Evolutionary conservation across 352 stramenopile species (phyloP).

Genomic region (Phytopythium cucurbitacearum): DNA sequence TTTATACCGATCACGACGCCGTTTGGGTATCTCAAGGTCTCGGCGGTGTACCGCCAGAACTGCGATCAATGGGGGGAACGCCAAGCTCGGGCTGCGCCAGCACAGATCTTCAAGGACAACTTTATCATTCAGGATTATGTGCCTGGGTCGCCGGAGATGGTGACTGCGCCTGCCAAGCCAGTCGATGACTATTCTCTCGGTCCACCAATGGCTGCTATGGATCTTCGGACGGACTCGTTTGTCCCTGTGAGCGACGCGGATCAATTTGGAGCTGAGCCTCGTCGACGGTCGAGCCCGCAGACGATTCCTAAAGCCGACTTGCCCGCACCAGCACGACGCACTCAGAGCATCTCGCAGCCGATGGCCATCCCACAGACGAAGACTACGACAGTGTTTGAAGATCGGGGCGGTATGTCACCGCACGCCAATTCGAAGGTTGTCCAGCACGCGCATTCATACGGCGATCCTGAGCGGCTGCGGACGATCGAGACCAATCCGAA

Average conservation of each 20-base stretch:
- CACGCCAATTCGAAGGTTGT: slow-evolving; percentile 24
- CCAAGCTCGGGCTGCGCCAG: slow-evolving; percentile 24
- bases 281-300: slow-evolving; percentile 36
- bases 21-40: slow-evolving; percentile 70
- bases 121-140: slow-evolving; percentile 88
- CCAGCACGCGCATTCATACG: slow-evolving; percentile 71
- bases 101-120: slow-evolving; percentile 66
- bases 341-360: slow-evolving; percentile 58
- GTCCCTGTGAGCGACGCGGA: slow-evolving; percentile 28
- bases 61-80: slow-evolving; percentile 39
- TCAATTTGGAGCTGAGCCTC: slow-evolving; percentile 19
- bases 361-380: slow-evolving; percentile 76
- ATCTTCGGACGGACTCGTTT: slow-evolving; percentile 27
- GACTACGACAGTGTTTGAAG: slow-evolving; percentile 26
- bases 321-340: slow-evolving; percentile 10
- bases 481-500: slow-evolving; percentile 49
- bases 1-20: slow-evolving; percentile 76
- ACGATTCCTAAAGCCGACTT: slow-evolving; percentile 19
- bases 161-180: slow-evolving; percentile 7
- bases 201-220: slow-evolving; percentile 10
- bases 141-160: slow-evolving; percentile 48
- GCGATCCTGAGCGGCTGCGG: slow-evolving; percentile 44
- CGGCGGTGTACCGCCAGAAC: slow-evolving; percentile 59
- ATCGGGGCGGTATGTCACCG: slow-evolving; percentile 9
- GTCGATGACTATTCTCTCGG: slow-evolving; percentile 2